Evolutionary conservation across 1,139 yeast genomes (phyloP).

Genomic region (Zygoascus meyerae): DNA sequence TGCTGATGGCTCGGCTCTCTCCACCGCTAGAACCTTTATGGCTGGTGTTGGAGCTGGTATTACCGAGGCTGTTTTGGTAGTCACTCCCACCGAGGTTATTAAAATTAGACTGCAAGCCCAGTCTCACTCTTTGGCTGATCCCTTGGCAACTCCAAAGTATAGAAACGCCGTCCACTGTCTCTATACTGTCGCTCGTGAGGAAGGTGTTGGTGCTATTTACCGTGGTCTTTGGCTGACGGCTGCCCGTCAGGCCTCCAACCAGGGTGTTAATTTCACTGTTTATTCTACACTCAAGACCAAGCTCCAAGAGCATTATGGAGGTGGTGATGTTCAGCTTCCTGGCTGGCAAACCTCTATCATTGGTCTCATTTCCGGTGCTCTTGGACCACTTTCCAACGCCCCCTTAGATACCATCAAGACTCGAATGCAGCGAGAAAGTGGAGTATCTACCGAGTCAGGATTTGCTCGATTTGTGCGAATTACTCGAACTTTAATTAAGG

Average conservation of each 20-base stretch:
- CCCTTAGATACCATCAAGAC: slow-evolving; percentile 97
- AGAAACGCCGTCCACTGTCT: slow-evolving; percentile 92
- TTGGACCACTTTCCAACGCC: slow-evolving; percentile 96
- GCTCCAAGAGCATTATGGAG: slow-evolving; percentile 48
- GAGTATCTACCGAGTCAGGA: slow-evolving; percentile 61
- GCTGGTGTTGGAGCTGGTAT: slow-evolving; percentile 98
- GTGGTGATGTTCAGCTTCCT: slow-evolving; percentile 68
- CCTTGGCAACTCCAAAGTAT: slow-evolving; percentile 74
- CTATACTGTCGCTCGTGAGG: slow-evolving; percentile 77
- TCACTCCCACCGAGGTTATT: slow-evolving; percentile 95
- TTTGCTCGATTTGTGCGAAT: slow-evolving; percentile 72
- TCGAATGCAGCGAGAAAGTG: slow-evolving; percentile 87
- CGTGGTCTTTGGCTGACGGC: slow-evolving; percentile 95
- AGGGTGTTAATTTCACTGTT: slow-evolving; percentile 96
- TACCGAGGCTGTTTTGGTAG: slow-evolving; percentile 91
- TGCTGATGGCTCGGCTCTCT: slow-evolving; percentile 59
- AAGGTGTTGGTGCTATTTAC: slow-evolving; percentile 83
- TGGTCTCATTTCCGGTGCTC: slow-evolving; percentile 91
- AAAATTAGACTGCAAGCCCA: slow-evolving; percentile 96
- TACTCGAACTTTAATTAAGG: slow-evolving; percentile 73
- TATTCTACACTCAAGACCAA: slow-evolving; percentile 77
- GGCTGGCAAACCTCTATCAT: slow-evolving; percentile 91
- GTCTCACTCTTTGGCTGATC: slow-evolving; percentile 82
- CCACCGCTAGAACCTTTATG: slow-evolving; percentile 61
- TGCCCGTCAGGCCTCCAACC: slow-evolving; percentile 96